These are phyloP conservation scores for Brassica balearica DNA, from an alignment of 441 rosid species.

Conservation along the genomic window DNA sequence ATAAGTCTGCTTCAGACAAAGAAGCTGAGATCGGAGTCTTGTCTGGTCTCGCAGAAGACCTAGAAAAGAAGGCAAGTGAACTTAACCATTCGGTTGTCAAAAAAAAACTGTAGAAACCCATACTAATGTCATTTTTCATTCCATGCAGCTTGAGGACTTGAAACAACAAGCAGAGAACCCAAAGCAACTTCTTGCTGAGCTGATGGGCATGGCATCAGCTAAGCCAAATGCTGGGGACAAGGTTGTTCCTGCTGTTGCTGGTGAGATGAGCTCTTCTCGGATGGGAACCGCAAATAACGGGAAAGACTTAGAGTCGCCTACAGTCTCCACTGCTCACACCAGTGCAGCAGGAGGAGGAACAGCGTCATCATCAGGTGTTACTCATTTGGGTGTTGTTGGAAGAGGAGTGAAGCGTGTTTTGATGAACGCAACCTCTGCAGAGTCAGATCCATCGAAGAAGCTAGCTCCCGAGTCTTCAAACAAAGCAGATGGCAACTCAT, in stretches of 20 bases:
- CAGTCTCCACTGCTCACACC: slow-evolving; percentile 79
- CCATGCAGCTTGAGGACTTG: slow-evolving; percentile 88
- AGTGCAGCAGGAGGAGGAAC: slow-evolving; percentile 55
- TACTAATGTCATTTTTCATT: too few relatives aligned
- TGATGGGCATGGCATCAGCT: slow-evolving; percentile 65
- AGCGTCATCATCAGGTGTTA: slow-evolving; percentile 59
- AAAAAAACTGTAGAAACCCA: too few relatives aligned
- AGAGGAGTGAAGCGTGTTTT: slow-evolving; percentile 37
- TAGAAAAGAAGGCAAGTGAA: slow-evolving; percentile 81
- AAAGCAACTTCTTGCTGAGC: slow-evolving; percentile 69
- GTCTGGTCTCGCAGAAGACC: slow-evolving; percentile 70
- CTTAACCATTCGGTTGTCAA: background rate
- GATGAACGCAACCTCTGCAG: background rate
- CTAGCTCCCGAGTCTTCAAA: slow-evolving; percentile 1
- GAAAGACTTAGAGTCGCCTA: slow-evolving; percentile 60
- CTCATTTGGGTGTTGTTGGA: slow-evolving; percentile 88
- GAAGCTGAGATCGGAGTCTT: slow-evolving; percentile 78
- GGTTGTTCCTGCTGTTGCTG: slow-evolving; percentile 48
- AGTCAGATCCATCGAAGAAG: background rate
- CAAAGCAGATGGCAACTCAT: background rate
- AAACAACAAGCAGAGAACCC: slow-evolving; percentile 74
- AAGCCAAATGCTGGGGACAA: slow-evolving; percentile 49
- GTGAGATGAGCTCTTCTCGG: slow-evolving; percentile 60
- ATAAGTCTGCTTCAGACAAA: slow-evolving; percentile 56
- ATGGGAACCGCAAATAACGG: slow-evolving; percentile 54